Evolutionary conservation across 2,329 filamentous ascomycete species (phyloP), one percentile per base, ranked within the genome.

Genomic region (Penicillium sp.): DNA sequence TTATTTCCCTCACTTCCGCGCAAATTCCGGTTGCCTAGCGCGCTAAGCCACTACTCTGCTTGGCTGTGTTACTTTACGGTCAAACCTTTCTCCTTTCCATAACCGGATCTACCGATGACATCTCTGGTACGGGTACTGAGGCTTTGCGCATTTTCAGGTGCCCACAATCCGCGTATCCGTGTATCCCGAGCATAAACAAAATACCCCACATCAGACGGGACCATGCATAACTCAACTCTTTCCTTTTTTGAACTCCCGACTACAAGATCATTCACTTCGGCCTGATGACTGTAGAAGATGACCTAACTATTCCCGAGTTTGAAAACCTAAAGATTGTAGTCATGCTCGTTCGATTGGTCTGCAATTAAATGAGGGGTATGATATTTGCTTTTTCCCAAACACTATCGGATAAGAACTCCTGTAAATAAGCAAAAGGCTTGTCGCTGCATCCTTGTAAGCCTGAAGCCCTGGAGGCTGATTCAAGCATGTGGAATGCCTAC

Each of bases 11-110:
- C n/a, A 43, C 26, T 16, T 43, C 37, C 42, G 31, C 27, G 39
- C 37, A 21, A n/a, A 45, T 45, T 45, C 43, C 29, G 44, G 52
- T 43, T 54, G 52, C 52, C 52, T 54, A 48, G 33, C 43, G 27
- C 51, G 33, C 44, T 48, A 43, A 46, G 46, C 58, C 58, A 54
- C 39, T 58, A 24, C 33, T 42, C 33, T 45, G 19, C 21, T 56
- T 14, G 52, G 26, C 48, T 22, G n/a, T 47, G 44, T 31, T 3
- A 47, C n/a, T n/a, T n/a, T 9, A 44, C 22, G 26, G 24, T n/a
- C 3, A 21, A 47, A 47, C 16, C 10, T 42, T 42, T 42, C 39
- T 42, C 39, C 39, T 22, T 42, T n/a, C 16, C 16, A 8, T 42
- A 3, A 11, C 19, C 37, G 39, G 39, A 13, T 42, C n/a, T 42